Percentiles rank a stretch among this genome's conserved stretches.
Evolutionary conservation across 768 basidiomycete genomes (phyloP).

Genomic region (Fistulinella prunicolor): DNA sequence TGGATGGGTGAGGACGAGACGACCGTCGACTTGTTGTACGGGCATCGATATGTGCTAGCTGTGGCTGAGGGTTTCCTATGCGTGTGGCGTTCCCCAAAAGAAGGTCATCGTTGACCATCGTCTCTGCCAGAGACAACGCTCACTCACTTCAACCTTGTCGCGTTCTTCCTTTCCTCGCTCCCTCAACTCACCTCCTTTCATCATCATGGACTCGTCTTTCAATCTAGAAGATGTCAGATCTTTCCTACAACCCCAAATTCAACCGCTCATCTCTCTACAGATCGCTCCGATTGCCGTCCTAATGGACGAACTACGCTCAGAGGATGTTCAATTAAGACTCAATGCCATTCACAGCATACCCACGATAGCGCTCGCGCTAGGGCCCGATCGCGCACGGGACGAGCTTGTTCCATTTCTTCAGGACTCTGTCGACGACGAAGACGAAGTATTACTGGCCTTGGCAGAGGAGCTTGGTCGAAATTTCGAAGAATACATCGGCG

Average conservation of each 20-base stretch:
- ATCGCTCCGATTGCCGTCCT: conserved; percentile 94
- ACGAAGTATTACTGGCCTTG: conserved; percentile 93
- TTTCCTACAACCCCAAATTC: conserved; percentile 4
- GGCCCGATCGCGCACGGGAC: conserved; percentile 90
- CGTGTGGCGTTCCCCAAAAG: conserved; percentile 21
- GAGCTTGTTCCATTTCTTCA: conserved; percentile 96
- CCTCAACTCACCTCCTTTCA: no score
- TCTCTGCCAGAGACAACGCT: no score
- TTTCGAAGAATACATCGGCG: conserved; percentile 95
- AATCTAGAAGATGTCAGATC: conserved; percentile 63
- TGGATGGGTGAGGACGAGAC: conserved; percentile 57
- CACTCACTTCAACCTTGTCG: no score
- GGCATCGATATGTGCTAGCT: conserved; percentile 44
- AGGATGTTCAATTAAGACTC: conserved; percentile 93
- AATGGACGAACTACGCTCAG: conserved; percentile 97
- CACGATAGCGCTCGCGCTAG: conserved; percentile 95
- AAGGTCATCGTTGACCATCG: neutral
- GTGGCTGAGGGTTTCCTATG: conserved; percentile 12
- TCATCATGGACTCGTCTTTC: conserved; percentile 65
- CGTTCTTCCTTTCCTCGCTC: no score
- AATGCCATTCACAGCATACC: conserved; percentile 97
- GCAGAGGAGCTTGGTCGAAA: conserved; percentile 92
- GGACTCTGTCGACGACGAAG: conserved; percentile 99
- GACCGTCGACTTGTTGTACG: conserved; percentile 42
- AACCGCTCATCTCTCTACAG: conserved; percentile 37